Evolutionary conservation across 306 rosid species (phyloP), one percentile per base, ranked within the genome.

Genomic region (Herpetospermum pedunculosum): DNA sequence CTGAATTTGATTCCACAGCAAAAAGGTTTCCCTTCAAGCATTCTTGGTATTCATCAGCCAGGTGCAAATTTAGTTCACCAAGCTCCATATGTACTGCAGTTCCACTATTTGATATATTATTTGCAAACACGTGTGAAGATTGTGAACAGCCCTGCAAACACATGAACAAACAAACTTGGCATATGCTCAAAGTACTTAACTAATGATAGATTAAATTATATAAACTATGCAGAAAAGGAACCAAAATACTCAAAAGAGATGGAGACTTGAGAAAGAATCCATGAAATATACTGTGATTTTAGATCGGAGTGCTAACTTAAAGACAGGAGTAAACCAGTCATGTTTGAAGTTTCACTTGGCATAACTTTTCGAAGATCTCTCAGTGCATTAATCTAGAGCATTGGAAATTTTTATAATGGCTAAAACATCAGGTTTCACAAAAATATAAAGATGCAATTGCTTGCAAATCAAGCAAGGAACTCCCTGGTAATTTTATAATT

Each of bases 31-130:
- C 99, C 83, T 91, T 95, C 81, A 88, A 82, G 86, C 90, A 85
- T 77, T 89, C 96, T 80, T 89, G 96, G 88, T 88, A 91, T 81
- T 95, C 99, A 81, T 91, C 96, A 11, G 96, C 87, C 92, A 91
- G 78, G 80, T 89, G 88, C 73, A 95, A 87, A 89, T 95, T 95
- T 67, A 95, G 76, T 81, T 95, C 99, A 70, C 97, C 99, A 70
- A 95, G 92, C 76, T 95, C 99, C 85, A 83, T 68, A 70, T 95
- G 99, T 30, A 88, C 84, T 64, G 91, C 64, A 15, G 88, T 89
- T 86, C 97, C 97, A 19, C 78, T 88, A 77, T 83, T 84, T 64
- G 96, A 91, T 79, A 89, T 83, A 83, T 95, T 95, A 82, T 95
- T 91, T 26, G 99, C 92, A 70, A 84, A 95, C 80, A 95, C 82